Percentiles rank a stretch among this genome's conserved stretches.
Evolutionary conservation across 495 filamentous ascomycete species (phyloP).

Genomic region (Schizothecium vesticola): DNA sequence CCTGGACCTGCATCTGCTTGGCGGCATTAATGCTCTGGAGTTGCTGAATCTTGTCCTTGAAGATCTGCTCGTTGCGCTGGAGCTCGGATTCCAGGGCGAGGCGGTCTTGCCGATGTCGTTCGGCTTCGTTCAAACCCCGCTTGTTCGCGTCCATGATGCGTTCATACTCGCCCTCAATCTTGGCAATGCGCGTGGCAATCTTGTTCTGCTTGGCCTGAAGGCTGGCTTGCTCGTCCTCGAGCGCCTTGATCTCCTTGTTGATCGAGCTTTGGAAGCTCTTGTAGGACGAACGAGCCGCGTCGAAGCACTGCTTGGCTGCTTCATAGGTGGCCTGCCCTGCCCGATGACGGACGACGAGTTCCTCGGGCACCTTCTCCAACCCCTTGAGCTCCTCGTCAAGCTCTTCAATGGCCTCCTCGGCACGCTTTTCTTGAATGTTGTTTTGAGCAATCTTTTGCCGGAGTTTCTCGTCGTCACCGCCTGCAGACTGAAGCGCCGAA

Average conservation of each 20-base stretch:
- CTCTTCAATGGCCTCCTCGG: constrained; percentile 63
- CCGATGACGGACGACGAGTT: constrained; percentile 56
- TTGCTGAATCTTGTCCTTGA: constrained; percentile 34
- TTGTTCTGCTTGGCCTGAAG: constrained; percentile 73
- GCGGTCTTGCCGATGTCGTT: constrained; percentile 64
- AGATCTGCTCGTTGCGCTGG: constrained; percentile 47
- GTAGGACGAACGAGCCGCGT: constrained; percentile 53
- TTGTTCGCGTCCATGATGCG: constrained; percentile 71
- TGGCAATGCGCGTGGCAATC: constrained; percentile 65
- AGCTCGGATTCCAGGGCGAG: constrained; percentile 61
- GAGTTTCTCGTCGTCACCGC: constrained; percentile 75
- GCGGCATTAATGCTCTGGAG: constrained; percentile 33
- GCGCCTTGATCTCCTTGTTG: constrained; percentile 56
- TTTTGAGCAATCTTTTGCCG: constrained; percentile 73
- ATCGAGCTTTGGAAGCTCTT: constrained; percentile 56
- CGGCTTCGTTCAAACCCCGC: constrained; percentile 67
- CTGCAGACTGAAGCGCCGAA: constrained; percentile 61
- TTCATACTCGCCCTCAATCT: constrained; percentile 73
- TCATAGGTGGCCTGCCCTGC: constrained; percentile 57
- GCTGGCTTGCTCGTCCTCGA: constrained; percentile 61
- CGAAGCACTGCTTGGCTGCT: constrained; percentile 57
- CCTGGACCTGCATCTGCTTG: constrained; percentile 38
- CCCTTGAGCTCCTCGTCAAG: constrained; percentile 61
- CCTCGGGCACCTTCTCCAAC: constrained; percentile 62
- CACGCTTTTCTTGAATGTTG: constrained; percentile 70